Conservation (phyloP, 495 filamentous ascomycete species). For the Hypoxylon cercidicola region DNA sequence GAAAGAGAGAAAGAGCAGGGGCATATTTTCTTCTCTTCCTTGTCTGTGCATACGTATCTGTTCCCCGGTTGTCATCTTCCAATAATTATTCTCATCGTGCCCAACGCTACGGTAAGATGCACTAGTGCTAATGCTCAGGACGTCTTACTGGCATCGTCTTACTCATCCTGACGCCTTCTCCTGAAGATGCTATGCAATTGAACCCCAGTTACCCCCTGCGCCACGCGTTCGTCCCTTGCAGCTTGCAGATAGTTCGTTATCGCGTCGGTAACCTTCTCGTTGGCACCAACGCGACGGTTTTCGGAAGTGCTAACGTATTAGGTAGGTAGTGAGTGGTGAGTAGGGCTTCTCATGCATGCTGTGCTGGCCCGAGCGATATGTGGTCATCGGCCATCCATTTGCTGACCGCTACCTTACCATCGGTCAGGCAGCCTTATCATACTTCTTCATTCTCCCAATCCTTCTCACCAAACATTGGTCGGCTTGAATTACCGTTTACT, state of each 20-base stretch:
- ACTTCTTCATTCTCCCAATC: conserved; percentile 64
- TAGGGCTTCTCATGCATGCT: conserved; percentile 38
- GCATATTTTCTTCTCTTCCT: conserved; percentile 27
- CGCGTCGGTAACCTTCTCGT: conserved; percentile 30
- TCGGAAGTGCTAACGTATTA: conserved; percentile 35
- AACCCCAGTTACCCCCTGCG: conserved; percentile 29
- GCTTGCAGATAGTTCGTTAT: conserved; percentile 45
- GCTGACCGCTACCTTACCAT: conserved; percentile 26
- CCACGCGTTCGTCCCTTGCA: conserved; percentile 49
- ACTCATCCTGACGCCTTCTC: conserved; percentile 44
- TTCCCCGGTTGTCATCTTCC: conserved; percentile 28
- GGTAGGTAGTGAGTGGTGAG: conserved; percentile 40
- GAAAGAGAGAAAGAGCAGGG: conserved; percentile 8
- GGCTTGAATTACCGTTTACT: conserved; percentile 54
- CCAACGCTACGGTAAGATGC: conserved; percentile 34
- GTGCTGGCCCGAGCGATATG: conserved; percentile 33
- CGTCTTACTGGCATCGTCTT: conserved; percentile 31
- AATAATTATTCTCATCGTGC: conserved; percentile 35
- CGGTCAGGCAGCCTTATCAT: conserved; percentile 32
- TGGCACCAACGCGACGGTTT: conserved; percentile 37
- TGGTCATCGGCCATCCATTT: conserved; percentile 20
- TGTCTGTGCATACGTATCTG: conserved; percentile 28
- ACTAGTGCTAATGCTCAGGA: conserved; percentile 27
- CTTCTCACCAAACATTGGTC: conserved; percentile 57
- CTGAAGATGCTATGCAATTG: conserved; percentile 36